phyloP scores from a whole-genome alignment of 257 asterid species.

The Buddleja alternifolia region DNA sequence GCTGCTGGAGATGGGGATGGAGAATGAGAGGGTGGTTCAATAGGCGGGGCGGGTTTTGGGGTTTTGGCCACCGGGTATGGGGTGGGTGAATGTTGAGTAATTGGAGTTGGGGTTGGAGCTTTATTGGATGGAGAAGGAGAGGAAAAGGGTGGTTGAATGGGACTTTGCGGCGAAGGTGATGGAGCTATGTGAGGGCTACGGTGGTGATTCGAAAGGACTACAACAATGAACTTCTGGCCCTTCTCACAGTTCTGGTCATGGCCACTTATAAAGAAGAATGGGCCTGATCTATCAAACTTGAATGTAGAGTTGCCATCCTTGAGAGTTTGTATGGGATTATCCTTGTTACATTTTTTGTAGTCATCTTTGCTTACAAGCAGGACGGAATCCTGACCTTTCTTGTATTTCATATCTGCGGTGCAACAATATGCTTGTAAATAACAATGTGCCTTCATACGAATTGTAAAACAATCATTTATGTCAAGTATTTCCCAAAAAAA shows the following conservation, averaged over 20 bases:
- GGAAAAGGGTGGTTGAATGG: constrained; percentile 24
- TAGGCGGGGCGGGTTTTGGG: not conserved
- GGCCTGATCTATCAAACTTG: constrained; percentile 43
- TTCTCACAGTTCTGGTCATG: constrained; percentile 51
- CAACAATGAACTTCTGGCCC: constrained; percentile 44
- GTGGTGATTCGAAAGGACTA: constrained; percentile 34
- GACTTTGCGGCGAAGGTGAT: constrained; percentile 16
- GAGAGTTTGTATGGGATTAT: constrained; percentile 31
- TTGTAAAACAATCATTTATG: no score
- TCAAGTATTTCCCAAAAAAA: no score
- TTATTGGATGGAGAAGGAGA: constrained; percentile 8
- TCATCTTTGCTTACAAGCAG: constrained; percentile 44
- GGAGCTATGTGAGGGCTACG: constrained; percentile 1
- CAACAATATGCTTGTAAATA: no score
- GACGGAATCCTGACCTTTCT: constrained; percentile 49
- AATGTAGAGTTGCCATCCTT: constrained; percentile 42
- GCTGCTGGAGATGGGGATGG: constrained; percentile 19
- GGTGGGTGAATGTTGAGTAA: not conserved
- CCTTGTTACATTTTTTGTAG: constrained; percentile 51
- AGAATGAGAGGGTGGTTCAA: not conserved
- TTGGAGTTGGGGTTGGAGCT: constrained; percentile 16
- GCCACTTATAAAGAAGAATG: constrained; percentile 58
- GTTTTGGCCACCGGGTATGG: not conserved
- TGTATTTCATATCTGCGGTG: constrained; percentile 51
- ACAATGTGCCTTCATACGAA: no score